A percentile compares a stretch with the other conserved stretches of the same genome.
phyloP scores from a whole-genome alignment of 768 basidiomycete genomes.

The Erythrobasidium yunnanense region DNA sequence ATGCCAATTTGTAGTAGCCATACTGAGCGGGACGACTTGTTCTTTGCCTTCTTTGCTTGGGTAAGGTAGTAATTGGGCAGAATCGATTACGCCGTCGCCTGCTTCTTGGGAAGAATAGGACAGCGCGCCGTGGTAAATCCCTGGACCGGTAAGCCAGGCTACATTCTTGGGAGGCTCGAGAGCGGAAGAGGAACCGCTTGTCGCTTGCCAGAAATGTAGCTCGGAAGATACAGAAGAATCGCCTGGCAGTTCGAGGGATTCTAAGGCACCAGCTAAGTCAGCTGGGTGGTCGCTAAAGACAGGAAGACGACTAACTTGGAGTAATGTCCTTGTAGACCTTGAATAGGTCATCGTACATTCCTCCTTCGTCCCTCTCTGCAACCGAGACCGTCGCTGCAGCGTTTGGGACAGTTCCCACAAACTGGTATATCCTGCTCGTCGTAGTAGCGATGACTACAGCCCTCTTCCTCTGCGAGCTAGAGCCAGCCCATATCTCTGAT shows the following conservation, averaged over 20 bases:
- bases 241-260: constrained; percentile 83
- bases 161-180: constrained; percentile 59
- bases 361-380: constrained; percentile 61
- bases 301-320: constrained; percentile 53
- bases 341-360: constrained; percentile 64
- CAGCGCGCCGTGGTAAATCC: constrained; percentile 73
- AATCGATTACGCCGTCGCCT: constrained; percentile 64
- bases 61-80: constrained; percentile 68
- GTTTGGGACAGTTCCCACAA: constrained; percentile 51
- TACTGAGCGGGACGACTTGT: constrained; percentile 55
- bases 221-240: constrained; percentile 57
- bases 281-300: constrained; percentile 32
- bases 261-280: constrained; percentile 44
- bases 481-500: constrained; percentile 61
- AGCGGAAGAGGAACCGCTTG: constrained; percentile 34
- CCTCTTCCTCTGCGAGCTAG: constrained; percentile 46
- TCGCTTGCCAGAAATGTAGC: constrained; percentile 64
- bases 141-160: constrained; percentile 88
- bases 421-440: constrained; percentile 78
- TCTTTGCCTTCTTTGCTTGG: constrained; percentile 42
- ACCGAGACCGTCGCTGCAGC: constrained; percentile 45
- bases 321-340: constrained; percentile 58
- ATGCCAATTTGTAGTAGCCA: constrained; percentile 82
- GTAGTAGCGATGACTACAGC: constrained; percentile 70
- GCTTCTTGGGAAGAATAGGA: constrained; percentile 49